Evolutionary conservation across 2,329 filamentous ascomycete species (phyloP).

Genomic region (Xylariaceae sp.): DNA sequence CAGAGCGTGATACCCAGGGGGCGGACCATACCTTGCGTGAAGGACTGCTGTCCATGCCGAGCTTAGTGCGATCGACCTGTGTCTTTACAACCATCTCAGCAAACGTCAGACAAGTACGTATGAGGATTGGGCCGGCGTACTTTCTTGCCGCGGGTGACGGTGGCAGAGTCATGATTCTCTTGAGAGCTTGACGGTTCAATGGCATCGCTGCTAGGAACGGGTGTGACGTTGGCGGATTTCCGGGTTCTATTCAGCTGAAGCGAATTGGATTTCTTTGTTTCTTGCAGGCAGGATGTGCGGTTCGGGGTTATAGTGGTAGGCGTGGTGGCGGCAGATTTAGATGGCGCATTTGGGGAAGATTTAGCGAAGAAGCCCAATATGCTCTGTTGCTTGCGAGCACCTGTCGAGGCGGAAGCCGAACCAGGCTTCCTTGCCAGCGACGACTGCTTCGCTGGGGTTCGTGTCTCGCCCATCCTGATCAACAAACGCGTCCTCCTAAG

Average conservation of each 20-base stretch:
- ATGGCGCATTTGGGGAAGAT: slow-evolving; percentile 32
- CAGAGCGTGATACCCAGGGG: background rate
- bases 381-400: slow-evolving; percentile 63
- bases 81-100: slow-evolving; percentile 39
- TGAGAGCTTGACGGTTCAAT: slow-evolving; percentile 64
- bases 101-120: slow-evolving; percentile 40
- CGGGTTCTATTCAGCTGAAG: slow-evolving; percentile 36
- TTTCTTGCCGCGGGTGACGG: slow-evolving; percentile 34
- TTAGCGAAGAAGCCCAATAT: slow-evolving; percentile 80
- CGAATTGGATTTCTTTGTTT: slow-evolving; percentile 46
- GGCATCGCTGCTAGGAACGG: slow-evolving; percentile 76
- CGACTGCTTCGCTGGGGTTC: slow-evolving; percentile 36
- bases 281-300: slow-evolving; percentile 41
- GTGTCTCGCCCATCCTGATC: slow-evolving; percentile 29
- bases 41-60: slow-evolving; percentile 61
- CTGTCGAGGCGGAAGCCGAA: slow-evolving; percentile 38
- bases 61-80: slow-evolving; percentile 41
- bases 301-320: slow-evolving; percentile 19
- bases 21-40: slow-evolving; percentile 63
- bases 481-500: background rate
- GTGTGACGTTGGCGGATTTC: slow-evolving; percentile 54
- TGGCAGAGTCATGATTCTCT: slow-evolving; percentile 52
- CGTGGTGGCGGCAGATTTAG: slow-evolving; percentile 27
- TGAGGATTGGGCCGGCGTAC: slow-evolving; percentile 51
- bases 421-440: slow-evolving; percentile 43